Evolutionary conservation across 305 asterid species (phyloP), one percentile per base, ranked within the genome.

Genomic region (Salvia sclarea): DNA sequence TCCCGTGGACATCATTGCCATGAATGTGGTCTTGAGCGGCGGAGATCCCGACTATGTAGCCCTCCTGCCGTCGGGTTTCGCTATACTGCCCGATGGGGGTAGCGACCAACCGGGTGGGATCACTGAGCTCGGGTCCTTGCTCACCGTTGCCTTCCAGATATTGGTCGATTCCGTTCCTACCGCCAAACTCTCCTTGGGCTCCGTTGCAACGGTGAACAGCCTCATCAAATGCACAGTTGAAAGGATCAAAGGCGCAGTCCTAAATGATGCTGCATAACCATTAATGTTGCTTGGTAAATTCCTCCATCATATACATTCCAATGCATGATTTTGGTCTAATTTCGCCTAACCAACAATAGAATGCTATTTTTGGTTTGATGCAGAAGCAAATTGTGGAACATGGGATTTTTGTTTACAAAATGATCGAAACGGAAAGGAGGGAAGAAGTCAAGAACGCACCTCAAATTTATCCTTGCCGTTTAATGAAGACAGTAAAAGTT

Each of bases 1-100:
- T 0, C 98, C 98, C 0, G 96, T 92, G 0, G 98, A 90, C 16
- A 85, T 88, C 54, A 89, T 79, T 3, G 97, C 97, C 0, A 92
- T 92, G 98, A 90, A 90, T 68, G 92, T 88, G 0, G 97, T 92
- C 56, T 74, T 92, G 11, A 82, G 96, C 21, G 98, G 98, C 0
- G 98, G 98, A 2, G 98, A 92, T 60, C 98, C 98, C 0, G 98
- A 92, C 53, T 92, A 92, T 60, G 98, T 92, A 0, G 98, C 98
- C 41, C 93, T 92, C n/a, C 73, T 92, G 14, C 98, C 98, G 0
- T 92, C 98, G 0, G 98, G 98, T 7, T 92, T 92, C 3, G 97
- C 98, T 2, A 88, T 92, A 45, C 95, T 92, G 0, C 98, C 97
- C 0, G 97, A 92, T 5, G 97, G 93, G 1, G 80, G 88, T 1